Base-by-base conservation (phyloP, 257 asterid genomes). In the Solanum etuberosum region DNA sequence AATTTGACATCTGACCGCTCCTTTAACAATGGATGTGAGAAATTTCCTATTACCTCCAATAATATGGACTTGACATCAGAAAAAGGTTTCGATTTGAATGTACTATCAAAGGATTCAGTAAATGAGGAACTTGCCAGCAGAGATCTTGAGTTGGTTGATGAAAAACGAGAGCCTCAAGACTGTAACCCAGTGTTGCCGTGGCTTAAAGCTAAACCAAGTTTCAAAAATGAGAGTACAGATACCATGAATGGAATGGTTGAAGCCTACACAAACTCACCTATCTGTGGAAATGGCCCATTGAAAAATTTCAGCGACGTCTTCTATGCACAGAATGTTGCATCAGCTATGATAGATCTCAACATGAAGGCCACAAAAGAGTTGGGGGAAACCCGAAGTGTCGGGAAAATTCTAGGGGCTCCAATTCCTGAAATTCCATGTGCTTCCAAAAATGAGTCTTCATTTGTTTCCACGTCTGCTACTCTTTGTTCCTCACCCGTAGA, bases 361-460 rank as follows among this genome's bases (percentile, higher is more conserved):
- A 87, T 83, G 86, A 67, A 68, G 72, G 85, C 63, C 38, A 87
- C 87, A 29, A 87, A 86, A 51, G 94, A 90, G 92, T 81, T 54
- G 35, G 65, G 76, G 68, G 92, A 88, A 89, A 88, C 90, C 87
- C 92, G 67, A 84, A 90, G 88, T 85, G 90, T 88, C 21, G 89
- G 91, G 88, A 97, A 90, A 89, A 92, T 94, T 90, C 91, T 94
- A 13, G 98, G 98, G 78, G 86, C 94, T 91, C 95, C 99, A 87
- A 90, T 96, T 89, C 92, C 92, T 93, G 90, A 94, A 93, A 86
- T 88, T 86, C 85, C 87, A 4, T 74, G 86, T 48, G 92, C 86
- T 88, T 74, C 83, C 0, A 88, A 85, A 77, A 90, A 86, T 15
- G 93, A 92, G 88, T 86, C 92, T 9, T 84, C 88, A 37, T 87